Conservation (phyloP, 352 stramenopile genomes). For the Blastocystis sp. region DNA sequence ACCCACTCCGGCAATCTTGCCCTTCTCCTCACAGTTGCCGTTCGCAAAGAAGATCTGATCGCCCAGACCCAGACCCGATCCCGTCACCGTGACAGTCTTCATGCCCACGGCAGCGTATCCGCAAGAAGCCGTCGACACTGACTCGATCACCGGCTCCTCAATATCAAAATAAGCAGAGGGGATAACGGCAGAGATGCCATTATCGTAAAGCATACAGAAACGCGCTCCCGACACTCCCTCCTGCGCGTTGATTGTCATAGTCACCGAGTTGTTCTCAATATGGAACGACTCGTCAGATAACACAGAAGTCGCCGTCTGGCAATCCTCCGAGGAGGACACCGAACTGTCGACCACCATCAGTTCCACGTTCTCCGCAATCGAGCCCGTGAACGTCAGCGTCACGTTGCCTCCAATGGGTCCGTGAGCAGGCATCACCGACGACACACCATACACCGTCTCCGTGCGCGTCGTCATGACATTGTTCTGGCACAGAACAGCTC, state of each 20-base stretch:
- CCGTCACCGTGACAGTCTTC: neutral
- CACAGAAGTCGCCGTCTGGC: neutral
- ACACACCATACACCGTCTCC: conserved; percentile 28
- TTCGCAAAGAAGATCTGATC: neutral
- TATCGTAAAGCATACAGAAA: conserved; percentile 34
- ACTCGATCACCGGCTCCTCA: neutral
- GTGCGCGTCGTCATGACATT: neutral
- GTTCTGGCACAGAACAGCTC: neutral
- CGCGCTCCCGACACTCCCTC: neutral
- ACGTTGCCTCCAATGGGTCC: conserved; percentile 19
- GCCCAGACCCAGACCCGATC: neutral
- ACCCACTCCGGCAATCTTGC: neutral
- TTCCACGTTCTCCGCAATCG: neutral
- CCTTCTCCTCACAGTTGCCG: neutral
- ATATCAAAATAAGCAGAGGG: neutral
- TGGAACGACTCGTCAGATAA: neutral
- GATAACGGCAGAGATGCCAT: neutral
- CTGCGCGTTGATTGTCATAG: neutral
- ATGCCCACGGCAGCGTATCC: neutral
- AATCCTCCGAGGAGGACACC: conserved; percentile 13
- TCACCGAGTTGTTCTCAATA: neutral
- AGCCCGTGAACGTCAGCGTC: neutral
- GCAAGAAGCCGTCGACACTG: neutral
- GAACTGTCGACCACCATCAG: neutral
- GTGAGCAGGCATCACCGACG: neutral